Evolutionary conservation across 1,284 basidiomycete genomes (phyloP), one percentile per base, ranked within the genome.

Genomic region (Melampsora americana): DNA sequence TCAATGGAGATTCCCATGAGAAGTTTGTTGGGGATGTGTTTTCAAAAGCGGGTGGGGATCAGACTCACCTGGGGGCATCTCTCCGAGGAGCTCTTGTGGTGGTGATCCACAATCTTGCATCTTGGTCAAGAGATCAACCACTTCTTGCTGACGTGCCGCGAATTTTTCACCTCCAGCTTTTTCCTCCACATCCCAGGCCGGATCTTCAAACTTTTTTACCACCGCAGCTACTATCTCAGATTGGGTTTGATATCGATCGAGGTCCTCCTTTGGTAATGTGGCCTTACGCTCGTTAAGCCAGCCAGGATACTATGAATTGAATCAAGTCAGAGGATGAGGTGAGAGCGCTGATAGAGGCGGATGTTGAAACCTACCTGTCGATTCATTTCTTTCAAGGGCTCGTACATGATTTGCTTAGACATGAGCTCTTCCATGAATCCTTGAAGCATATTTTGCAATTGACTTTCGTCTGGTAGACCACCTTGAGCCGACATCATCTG

Each of bases 341-440:
- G 39, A 11, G 32, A 69, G 20, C 18, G 44, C 4, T 60, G 12
- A 11, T 69, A n/a, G 44, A 23, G 46, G 64, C 26, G n/a, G 20
- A 30, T 53, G 42, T 2, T 11, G 44, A 11, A 23, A 79, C 83
- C 71, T 79, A 92, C 94, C 84, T 94, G 93, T 20, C 90, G 88
- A 20, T 88, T 86, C 42, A 99, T 85, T 82, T 98, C 95, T 79
- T 91, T 91, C 80, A 98, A 84, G 0, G 95, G 95, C 79, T 96
- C 94, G 80, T 97, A 92, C 23, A 96, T 84, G 12, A 98, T 87
- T 1, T 98, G 93, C 82, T 93, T 94, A 83, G 89, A 90, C 92
- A 99, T 93, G 64, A 99, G 86, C 82, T 94, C 90, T 20, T 88
- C 87, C 94, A 95, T 93, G 90, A 98, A 92, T 53, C 86, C 88